Percentiles rank a stretch among this genome's conserved stretches.
phyloP scores from a whole-genome alignment of 1,284 basidiomycete genomes.

The Jaminaea rosea region DNA sequence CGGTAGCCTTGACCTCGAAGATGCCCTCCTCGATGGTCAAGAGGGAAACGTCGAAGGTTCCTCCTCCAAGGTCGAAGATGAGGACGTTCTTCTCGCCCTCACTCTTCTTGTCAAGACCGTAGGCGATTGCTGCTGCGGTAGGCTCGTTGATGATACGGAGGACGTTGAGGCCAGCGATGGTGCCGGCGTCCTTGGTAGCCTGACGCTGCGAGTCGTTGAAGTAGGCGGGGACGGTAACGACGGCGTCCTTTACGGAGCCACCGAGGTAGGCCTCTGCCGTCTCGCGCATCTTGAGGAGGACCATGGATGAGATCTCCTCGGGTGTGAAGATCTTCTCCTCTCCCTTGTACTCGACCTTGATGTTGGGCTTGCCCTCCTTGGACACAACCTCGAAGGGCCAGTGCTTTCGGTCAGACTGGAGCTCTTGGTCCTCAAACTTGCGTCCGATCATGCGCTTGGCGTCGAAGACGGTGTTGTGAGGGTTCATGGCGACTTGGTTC shows the following conservation, averaged over 20 bases:
- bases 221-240: constrained; percentile 83
- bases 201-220: constrained; percentile 97
- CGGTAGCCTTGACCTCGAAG: constrained; percentile 98
- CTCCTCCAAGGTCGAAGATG: constrained; percentile 97
- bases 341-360: constrained; percentile 79
- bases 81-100: constrained; percentile 80
- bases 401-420: constrained; percentile 89
- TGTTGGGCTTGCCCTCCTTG: constrained; percentile 75
- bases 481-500: constrained; percentile 68
- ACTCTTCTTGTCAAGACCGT: constrained; percentile 80
- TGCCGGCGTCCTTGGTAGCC: constrained; percentile 87
- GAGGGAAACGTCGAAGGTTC: constrained; percentile 98
- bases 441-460: constrained; percentile 84
- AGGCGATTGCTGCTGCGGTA: constrained; percentile 87
- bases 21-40: constrained; percentile 96
- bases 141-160: constrained; percentile 96
- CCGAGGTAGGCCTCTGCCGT: constrained; percentile 95
- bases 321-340: constrained; percentile 88
- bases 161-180: constrained; percentile 79
- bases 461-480: constrained; percentile 61
- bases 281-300: constrained; percentile 96
- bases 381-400: constrained; percentile 83
- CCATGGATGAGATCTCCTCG: constrained; percentile 96
- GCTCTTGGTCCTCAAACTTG: constrained; percentile 73
- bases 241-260: constrained; percentile 68